Evolutionary conservation across 495 filamentous ascomycete species (phyloP), one percentile per base, ranked within the genome.

Genomic region (Podospora didyma): DNA sequence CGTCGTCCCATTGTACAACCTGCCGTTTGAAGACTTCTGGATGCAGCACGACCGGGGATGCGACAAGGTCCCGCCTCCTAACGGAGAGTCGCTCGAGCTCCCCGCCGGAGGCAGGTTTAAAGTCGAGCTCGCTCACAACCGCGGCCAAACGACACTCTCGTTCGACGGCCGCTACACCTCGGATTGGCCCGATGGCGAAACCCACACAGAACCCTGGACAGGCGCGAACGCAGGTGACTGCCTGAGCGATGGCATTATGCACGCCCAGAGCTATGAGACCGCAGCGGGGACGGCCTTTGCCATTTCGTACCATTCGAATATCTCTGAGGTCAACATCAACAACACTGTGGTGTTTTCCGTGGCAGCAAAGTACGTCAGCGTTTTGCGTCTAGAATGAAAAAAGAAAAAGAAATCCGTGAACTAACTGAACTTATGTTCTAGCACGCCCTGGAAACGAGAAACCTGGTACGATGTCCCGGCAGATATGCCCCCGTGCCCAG

Each of bases 91-190:
- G 24, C 69, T 84, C 28, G 69, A 69, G 14, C 66, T 84, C 16
- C 81, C 80, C 6, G 81, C 79, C n/a, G 79, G 79, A 7, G 75
- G 78, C 7, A 58, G 64, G 0, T 79, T 82, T 58, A 81, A 73
- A 2, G 73, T 80, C 26, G 79, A 84, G 63, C 64, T 82, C 10
- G 79, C 81, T 9, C 76, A 80, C 44, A 82, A 82, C 68, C 74
- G 72, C 7, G 75, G 64, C 1, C 65, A 69, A 16, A 82, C 79
- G 1, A 78, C 77, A 0, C 68, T 82, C 11, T 79, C 79, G 2
- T 80, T 69, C 48, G 71, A 67, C 37, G 73, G 78, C 12, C 53
- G 69, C n/a, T 69, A 60, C 37, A 62, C 62, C 3, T 61, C 64
- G 5, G 69, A 69, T 14, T 80, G 77, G 76, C 74, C 76, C 0